Conservation (phyloP, 1,284 basidiomycete genomes). For the Apiotrichum veenhuisii region DNA sequence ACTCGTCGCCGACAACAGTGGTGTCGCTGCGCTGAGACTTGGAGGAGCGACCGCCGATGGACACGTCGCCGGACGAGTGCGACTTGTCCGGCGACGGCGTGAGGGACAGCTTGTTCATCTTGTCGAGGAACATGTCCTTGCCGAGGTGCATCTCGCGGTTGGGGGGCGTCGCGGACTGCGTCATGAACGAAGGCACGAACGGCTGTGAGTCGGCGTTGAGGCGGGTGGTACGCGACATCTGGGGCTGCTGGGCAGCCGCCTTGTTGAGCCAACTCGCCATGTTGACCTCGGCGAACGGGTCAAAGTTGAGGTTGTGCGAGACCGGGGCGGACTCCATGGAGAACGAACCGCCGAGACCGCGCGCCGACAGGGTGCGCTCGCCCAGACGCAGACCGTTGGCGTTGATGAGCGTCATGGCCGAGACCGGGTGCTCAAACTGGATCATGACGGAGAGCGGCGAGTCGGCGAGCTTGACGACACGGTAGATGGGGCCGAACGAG, state of each 20-base stretch:
- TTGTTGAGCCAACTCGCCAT: background rate
- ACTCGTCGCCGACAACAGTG: background rate
- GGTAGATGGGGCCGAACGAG: constrained; percentile 34
- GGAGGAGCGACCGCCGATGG: background rate
- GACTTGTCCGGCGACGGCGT: background rate
- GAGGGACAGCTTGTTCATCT: background rate
- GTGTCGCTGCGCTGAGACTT: background rate
- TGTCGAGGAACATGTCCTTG: background rate
- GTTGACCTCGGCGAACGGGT: constrained; percentile 12
- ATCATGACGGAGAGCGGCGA: constrained; percentile 28
- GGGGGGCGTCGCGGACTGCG: background rate
- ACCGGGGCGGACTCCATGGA: background rate
- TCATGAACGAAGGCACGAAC: constrained; percentile 20
- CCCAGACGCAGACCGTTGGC: constrained; percentile 34
- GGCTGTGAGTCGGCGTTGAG: constrained; percentile 27
- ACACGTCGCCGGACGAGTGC: background rate
- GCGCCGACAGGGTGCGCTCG: constrained; percentile 13
- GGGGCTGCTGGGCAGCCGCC: background rate
- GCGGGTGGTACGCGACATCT: constrained; percentile 1
- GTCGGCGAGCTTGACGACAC: constrained; percentile 28
- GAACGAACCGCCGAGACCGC: background rate
- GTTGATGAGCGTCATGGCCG: constrained; percentile 29
- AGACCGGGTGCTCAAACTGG: constrained; percentile 33
- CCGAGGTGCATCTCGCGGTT: background rate
- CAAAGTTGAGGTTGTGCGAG: constrained; percentile 5